Evolutionary conservation across 2,329 filamentous ascomycete species (phyloP), one percentile per base, ranked within the genome.

Genomic region (Hypocrella siamensis): DNA sequence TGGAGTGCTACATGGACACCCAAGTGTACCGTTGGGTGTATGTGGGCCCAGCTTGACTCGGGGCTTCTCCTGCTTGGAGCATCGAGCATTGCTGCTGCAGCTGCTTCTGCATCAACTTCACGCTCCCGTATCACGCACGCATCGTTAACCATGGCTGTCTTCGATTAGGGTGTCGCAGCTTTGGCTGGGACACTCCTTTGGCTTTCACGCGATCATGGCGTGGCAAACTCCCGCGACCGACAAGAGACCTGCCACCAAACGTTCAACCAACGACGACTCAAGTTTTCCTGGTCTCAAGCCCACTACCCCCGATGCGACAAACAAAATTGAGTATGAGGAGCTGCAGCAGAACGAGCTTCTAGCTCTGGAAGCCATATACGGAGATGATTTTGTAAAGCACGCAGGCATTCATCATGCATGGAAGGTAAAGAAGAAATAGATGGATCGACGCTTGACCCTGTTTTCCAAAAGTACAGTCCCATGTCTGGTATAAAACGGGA

Each of bases 261-360:
- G 49, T 35, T 46, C 51, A 40, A 57, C 57, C 30, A 56, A 58
- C 40, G 52, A 62, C 52, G 54, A 65, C 46, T 52, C 63, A 47
- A 66, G 54, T 45, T 67, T 67, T 42, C 63, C 67, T 36, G 66
- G 62, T 38, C 59, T 69, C 41, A 58, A 57, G 42, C 52, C 58
- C 40, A 46, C 52, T 36, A 56, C 56, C 42, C 50, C 57, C 37
- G 51, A 60, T 36, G 44, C 56, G 30, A 48, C 49, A 27, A 47
- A 56, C 31, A 69, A 60, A 42, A 67, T 67, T 12, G 61, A 85
- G 48, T 93, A 94, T 58, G 72, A 76, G 41, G 79, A 92, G 56
- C 74, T 81, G 21, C 90, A 96, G 57, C 67, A 79, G 46, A 81
- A 93, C 49, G 90, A 96, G 58, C 66, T 93, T 35, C 71, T 90